Evolutionary conservation across 2,329 filamentous ascomycete genomes (phyloP).

Genomic region (Pseudogymnoascus sp.): DNA sequence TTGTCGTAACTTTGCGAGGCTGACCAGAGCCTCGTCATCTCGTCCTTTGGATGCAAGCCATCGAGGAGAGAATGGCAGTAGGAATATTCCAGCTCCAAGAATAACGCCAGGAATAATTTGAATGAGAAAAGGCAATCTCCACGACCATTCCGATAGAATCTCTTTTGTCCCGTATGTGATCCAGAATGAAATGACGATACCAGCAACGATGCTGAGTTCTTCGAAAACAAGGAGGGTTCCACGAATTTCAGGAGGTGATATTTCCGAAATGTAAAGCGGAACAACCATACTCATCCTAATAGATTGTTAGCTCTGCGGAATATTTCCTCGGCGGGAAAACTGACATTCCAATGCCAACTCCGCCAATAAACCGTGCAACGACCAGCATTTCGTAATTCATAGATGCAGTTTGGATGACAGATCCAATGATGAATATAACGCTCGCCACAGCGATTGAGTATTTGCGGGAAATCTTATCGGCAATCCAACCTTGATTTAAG

Average conservation of each 20-base stretch:
- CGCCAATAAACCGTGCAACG: conserved; percentile 42
- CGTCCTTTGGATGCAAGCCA: conserved; percentile 44
- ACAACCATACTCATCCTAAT: conserved; percentile 32
- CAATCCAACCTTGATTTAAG: conserved; percentile 41
- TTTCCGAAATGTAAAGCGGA: conserved; percentile 46
- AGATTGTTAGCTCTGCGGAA: background rate
- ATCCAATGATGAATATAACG: conserved; percentile 42
- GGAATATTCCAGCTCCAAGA: conserved; percentile 32
- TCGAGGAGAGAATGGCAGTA: conserved; percentile 48
- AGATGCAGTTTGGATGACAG: conserved; percentile 42
- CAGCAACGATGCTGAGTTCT: conserved; percentile 33
- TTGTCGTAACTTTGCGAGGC: conserved; percentile 41
- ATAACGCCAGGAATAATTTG: conserved; percentile 21
- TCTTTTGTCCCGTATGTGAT: conserved; percentile 35
- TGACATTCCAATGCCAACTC: conserved; percentile 43
- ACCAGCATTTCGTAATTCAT: conserved; percentile 44
- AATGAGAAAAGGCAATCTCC: conserved; percentile 28
- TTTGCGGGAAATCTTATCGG: conserved; percentile 44
- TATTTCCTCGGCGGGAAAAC: conserved; percentile 22
- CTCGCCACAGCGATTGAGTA: conserved; percentile 45
- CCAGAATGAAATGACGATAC: conserved; percentile 37
- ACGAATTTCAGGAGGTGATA: conserved; percentile 32
- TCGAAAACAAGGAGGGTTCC: conserved; percentile 10
- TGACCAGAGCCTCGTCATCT: conserved; percentile 41
- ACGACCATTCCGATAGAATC: conserved; percentile 21